A percentile compares a stretch with the other conserved stretches of the same genome.
Evolutionary conservation across 768 basidiomycete genomes (phyloP).

Genomic region (Russula brevipes): DNA sequence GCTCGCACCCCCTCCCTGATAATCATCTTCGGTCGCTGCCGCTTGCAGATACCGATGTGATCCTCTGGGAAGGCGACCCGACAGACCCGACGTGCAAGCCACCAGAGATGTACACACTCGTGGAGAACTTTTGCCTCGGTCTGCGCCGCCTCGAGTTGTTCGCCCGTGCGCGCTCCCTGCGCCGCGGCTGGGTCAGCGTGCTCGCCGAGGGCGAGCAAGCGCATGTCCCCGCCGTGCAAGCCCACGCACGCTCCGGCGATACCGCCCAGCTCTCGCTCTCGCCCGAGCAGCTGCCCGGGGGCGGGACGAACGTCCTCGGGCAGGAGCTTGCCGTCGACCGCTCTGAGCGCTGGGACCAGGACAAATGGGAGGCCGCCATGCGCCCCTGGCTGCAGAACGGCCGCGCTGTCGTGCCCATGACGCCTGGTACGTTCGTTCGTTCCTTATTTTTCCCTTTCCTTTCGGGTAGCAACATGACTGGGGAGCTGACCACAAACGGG

Average conservation of each 20-base stretch:
- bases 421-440: slow-evolving; percentile 35
- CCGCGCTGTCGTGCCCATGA: slow-evolving; percentile 58
- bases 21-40: too few species aligned
- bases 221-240: slow-evolving; percentile 38
- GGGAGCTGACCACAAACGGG: too few species aligned
- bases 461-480: too few species aligned
- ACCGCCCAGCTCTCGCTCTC: slow-evolving; percentile 24
- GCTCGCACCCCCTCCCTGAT: too few species aligned
- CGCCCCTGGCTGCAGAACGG: slow-evolving; percentile 44
- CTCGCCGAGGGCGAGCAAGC: slow-evolving; percentile 60
- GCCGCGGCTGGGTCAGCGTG: slow-evolving; percentile 92
- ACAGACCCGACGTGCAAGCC: slow-evolving; percentile 82
- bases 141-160: slow-evolving; percentile 88
- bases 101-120: slow-evolving; percentile 91
- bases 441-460: too few species aligned
- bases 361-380: slow-evolving; percentile 59
- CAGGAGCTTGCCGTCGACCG: slow-evolving; percentile 22
- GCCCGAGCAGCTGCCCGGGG: slow-evolving; percentile 34
- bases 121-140: slow-evolving; percentile 97
- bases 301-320: slow-evolving; percentile 31
- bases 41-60: slow-evolving; percentile 81
- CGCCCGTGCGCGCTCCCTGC: slow-evolving; percentile 59
- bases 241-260: neutral
- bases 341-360: slow-evolving; percentile 53
- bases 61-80: slow-evolving; percentile 93